Evolutionary conservation across 2,329 filamentous ascomycete species (phyloP).

Genomic region (Pestalotiopsis sp.): DNA sequence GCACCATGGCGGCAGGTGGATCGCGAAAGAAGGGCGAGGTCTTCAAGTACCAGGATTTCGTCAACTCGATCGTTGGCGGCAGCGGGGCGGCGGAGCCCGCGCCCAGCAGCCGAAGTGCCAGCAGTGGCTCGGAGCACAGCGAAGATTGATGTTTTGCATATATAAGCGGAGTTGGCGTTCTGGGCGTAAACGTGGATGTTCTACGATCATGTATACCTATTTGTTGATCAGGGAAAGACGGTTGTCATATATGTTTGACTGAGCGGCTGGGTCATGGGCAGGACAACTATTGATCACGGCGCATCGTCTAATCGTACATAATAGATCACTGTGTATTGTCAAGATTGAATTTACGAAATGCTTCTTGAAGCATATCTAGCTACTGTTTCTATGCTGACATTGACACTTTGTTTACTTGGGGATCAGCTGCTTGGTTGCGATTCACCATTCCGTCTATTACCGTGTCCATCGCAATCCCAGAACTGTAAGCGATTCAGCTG

Average conservation of each 20-base stretch:
- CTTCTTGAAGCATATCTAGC: too few species aligned
- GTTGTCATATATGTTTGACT: not conserved
- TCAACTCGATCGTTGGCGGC: conserved; percentile 65
- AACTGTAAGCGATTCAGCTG: not conserved
- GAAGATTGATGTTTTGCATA: conserved; percentile 24
- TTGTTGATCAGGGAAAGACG: not conserved
- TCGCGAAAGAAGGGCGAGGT: conserved; percentile 76
- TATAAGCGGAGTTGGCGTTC: conserved; percentile 15
- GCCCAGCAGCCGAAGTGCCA: conserved; percentile 7
- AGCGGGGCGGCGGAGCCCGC: conserved; percentile 29
- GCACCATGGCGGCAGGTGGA: conserved; percentile 42
- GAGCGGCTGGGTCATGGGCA: not conserved
- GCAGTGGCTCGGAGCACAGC: conserved; percentile 32
- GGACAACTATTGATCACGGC: not conserved
- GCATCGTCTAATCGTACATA: not conserved
- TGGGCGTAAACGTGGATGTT: conserved; percentile 4
- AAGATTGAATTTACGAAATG: not conserved
- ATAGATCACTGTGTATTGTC: not conserved
- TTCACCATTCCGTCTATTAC: too few species aligned
- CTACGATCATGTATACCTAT: not conserved
- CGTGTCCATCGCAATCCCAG: too few species aligned
- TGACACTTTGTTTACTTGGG: too few species aligned
- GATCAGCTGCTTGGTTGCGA: too few species aligned
- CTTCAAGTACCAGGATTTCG: conserved; percentile 92
- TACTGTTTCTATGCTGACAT: too few species aligned